Evolutionary conservation across 345 rosid species (phyloP), one percentile per base, ranked within the genome.

Genomic region (Acer yangbiense): DNA sequence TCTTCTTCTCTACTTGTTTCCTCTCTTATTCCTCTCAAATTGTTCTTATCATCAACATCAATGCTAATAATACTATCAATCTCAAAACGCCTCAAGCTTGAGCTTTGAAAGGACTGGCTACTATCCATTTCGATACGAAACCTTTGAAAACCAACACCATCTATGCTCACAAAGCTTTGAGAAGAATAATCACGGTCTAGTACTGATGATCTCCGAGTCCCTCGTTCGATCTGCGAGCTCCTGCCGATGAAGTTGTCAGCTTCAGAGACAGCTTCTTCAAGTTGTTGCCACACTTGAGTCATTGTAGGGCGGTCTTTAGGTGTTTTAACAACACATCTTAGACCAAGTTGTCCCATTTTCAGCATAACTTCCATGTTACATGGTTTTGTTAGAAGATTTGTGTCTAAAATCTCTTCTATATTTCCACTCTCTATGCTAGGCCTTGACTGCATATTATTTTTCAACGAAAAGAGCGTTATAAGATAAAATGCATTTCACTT

Each of bases 271-370:
- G 87, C 86, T 32, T 78, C 77, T 74, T 88, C 88, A 3, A 89
- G 84, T 78, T 91, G 87, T 78, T 85, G 84, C 84, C 85, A 84
- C 50, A 91, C 89, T 72, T 75, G 85, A 50, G 84, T 78, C 90
- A 89, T 88, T 12, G 90, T 82, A 2, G 92, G 93, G n/a, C 90
- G 86, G 55, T 86, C 78, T 75, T 82, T 88, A 2, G 92, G 91
- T 10, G 11, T 55, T 70, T 82, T 78, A 10, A 65, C 89, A 1
- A 78, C 89, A 65, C 92, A 88, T 81, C 83, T 83, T 8, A 87
- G 84, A 16, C 85, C 83, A 61, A 87, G 90, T 76, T 82, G 77
- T 21, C 89, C 93, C 90, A 91, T 85, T 80, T 86, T 88, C 52
- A 88, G 82, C 93, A 87, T 89, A 60, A 88, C 76, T 25, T 81